These are phyloP conservation scores for Exophiala oligosperma DNA, from an alignment of 2,329 filamentous ascomycete species.

Conservation along the genomic window DNA sequence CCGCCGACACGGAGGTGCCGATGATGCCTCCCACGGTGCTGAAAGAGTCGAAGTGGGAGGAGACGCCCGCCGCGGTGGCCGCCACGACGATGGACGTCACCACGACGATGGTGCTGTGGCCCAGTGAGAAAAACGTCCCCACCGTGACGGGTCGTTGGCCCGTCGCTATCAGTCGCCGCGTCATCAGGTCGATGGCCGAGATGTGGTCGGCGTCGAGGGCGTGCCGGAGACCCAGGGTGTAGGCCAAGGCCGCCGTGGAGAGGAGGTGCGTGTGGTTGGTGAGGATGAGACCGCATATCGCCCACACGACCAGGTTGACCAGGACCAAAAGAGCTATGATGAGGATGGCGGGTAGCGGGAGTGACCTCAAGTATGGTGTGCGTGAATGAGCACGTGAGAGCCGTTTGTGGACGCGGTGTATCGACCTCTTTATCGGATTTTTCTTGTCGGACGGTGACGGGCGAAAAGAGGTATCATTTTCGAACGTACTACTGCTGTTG, in stretches of 20 bases:
- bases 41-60: conserved; percentile 78
- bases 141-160: conserved; percentile 87
- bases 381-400: conserved; percentile 30
- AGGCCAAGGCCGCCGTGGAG: conserved; percentile 79
- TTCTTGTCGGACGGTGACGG: background rate
- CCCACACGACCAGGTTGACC: conserved; percentile 60
- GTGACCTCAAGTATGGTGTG: conserved; percentile 55
- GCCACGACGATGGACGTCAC: conserved; percentile 90
- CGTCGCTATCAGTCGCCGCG: conserved; percentile 79
- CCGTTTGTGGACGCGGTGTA: conserved; percentile 1
- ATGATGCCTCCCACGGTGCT: conserved; percentile 81
- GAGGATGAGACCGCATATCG: conserved; percentile 55
- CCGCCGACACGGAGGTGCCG: conserved; percentile 81
- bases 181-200: conserved; percentile 92
- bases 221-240: conserved; percentile 85
- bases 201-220: conserved; percentile 98
- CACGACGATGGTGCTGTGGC: conserved; percentile 90
- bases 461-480: background rate
- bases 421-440: background rate
- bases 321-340: conserved; percentile 56
- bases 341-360: conserved; percentile 58
- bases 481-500: background rate
- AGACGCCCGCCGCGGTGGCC: conserved; percentile 80
- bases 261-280: conserved; percentile 52
- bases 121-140: conserved; percentile 90